A percentile compares a stretch with the other conserved stretches of the same genome.
Conservation (phyloP, 306 rosid genomes). For the Senna siamea region DNA sequence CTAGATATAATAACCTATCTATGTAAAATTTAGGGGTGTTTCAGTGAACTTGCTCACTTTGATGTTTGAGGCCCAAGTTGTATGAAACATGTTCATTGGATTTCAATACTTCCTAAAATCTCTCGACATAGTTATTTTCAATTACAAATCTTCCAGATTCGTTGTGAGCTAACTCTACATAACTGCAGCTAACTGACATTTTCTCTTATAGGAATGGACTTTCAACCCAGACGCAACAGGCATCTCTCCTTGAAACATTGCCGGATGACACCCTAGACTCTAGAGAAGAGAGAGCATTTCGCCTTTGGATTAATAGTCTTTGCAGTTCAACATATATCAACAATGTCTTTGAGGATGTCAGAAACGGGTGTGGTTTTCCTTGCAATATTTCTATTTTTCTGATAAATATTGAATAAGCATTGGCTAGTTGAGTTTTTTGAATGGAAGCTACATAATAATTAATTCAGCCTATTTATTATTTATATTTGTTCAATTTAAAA, state of each 20-base stretch:
- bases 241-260: slow-evolving; percentile 75
- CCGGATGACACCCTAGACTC: slow-evolving; percentile 81
- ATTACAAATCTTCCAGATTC: too few relatives aligned
- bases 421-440: slow-evolving; percentile 3
- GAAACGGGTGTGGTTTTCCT: slow-evolving; percentile 66
- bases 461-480: neutral
- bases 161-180: too few relatives aligned
- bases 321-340: slow-evolving; percentile 81
- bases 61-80: too few relatives aligned
- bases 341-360: slow-evolving; percentile 94
- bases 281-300: slow-evolving; percentile 94
- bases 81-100: too few relatives aligned
- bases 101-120: too few relatives aligned
- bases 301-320: slow-evolving; percentile 92
- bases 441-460: neutral
- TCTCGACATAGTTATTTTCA: too few relatives aligned
- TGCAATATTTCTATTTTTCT: slow-evolving; percentile 4
- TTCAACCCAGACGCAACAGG: slow-evolving; percentile 69
- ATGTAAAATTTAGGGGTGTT: too few relatives aligned
- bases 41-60: too few relatives aligned
- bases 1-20: too few relatives aligned
- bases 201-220: slow-evolving; percentile 79
- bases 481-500: neutral
- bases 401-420: neutral
- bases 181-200: too few relatives aligned